Percentiles rank a stretch among this genome's conserved stretches.
Evolutionary conservation across 768 basidiomycete species (phyloP).

Genomic region (Mrakia frigida): DNA sequence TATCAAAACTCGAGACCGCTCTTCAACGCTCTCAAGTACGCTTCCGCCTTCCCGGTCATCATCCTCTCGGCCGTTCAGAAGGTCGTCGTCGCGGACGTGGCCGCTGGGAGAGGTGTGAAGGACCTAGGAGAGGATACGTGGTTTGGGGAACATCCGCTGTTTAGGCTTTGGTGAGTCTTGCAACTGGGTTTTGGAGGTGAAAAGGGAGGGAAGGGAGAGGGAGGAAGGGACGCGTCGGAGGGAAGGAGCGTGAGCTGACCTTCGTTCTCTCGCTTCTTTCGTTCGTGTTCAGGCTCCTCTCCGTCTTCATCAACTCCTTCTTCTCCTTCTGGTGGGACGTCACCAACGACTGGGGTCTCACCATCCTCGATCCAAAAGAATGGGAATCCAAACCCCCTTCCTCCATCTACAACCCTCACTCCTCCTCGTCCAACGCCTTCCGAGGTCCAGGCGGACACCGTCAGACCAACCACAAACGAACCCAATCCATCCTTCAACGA

Average conservation of each 20-base stretch:
- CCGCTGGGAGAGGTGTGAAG: conserved; percentile 51
- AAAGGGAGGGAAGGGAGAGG: neutral
- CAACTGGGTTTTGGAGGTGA: neutral
- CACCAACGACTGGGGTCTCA: conserved; percentile 94
- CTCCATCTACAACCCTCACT: conserved; percentile 17
- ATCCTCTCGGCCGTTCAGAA: conserved; percentile 87
- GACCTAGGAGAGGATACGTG: conserved; percentile 49
- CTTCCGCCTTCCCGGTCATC: conserved; percentile 93
- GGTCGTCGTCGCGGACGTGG: conserved; percentile 59
- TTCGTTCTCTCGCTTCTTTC: neutral
- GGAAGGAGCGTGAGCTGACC: neutral
- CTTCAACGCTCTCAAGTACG: conserved; percentile 91
- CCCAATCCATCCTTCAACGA: conserved; percentile 14
- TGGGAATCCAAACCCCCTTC: conserved; percentile 14
- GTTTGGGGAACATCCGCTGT: conserved; percentile 72
- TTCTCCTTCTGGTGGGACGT: conserved; percentile 99
- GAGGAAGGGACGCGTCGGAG: neutral
- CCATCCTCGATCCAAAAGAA: conserved; percentile 52
- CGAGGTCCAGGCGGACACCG: neutral
- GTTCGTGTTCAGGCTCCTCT: conserved; percentile 59
- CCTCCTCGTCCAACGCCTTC: conserved; percentile 11
- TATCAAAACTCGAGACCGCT: conserved; percentile 69
- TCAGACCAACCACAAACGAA: conserved; percentile 9
- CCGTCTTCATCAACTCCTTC: conserved; percentile 77
- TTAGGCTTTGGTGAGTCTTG: conserved; percentile 69